Conservation (phyloP, 352 stramenopile species). For the Globisporangium cylindrosporum region DNA sequence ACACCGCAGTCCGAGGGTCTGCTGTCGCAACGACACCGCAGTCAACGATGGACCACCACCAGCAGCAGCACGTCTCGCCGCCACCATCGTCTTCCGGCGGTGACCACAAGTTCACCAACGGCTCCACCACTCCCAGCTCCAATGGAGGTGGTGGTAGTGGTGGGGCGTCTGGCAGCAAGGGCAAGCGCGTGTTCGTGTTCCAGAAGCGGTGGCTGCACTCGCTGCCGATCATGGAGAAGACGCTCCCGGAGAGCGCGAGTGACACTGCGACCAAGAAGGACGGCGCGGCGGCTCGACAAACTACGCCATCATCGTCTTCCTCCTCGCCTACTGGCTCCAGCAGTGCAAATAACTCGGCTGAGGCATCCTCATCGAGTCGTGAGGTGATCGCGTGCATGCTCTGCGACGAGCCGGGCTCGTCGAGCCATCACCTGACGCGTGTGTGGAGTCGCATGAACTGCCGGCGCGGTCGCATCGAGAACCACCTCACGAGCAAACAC, state of each 20-base stretch:
- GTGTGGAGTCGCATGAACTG: conserved; percentile 78
- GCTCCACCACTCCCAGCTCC: background rate
- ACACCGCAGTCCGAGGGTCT: background rate
- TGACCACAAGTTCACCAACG: conserved; percentile 6
- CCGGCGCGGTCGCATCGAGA: conserved; percentile 73
- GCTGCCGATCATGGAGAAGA: conserved; percentile 75
- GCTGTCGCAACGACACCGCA: background rate
- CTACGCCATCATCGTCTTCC: background rate
- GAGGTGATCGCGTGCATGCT: conserved; percentile 78
- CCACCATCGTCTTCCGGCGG: background rate
- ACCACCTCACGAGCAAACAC: conserved; percentile 77
- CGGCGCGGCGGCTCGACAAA: background rate
- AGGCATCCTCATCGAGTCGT: conserved; percentile 17
- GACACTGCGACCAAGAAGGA: conserved; percentile 25
- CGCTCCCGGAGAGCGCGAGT: conserved; percentile 37
- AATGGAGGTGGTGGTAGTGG: background rate
- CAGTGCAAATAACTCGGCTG: conserved; percentile 14
- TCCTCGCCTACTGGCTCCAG: conserved; percentile 2
- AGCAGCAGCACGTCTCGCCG: background rate
- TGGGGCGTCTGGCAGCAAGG: conserved; percentile 12
- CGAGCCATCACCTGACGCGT: conserved; percentile 57
- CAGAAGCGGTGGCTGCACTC: conserved; percentile 78
- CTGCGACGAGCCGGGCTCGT: conserved; percentile 58
- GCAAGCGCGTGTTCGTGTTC: conserved; percentile 80
- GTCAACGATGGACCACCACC: background rate